These are phyloP conservation scores for Saccharomycopsis fermentans DNA, from an alignment of 805 yeast genomes.

Conservation along the genomic window DNA sequence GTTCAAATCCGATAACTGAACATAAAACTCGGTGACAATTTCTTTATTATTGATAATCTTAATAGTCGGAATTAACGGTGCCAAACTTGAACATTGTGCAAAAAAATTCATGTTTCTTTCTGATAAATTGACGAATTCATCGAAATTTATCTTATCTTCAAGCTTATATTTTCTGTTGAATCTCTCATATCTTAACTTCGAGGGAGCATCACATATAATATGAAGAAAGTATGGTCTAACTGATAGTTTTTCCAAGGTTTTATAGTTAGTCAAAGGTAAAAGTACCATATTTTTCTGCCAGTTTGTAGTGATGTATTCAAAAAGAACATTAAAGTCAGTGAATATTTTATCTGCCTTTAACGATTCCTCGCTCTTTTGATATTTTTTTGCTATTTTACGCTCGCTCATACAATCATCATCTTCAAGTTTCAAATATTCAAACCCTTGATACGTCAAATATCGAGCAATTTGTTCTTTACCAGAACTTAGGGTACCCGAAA, in stretches of 20 bases:
- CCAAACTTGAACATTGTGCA: conserved; percentile 22
- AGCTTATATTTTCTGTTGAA: conserved; percentile 16
- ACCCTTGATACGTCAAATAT: conserved; percentile 47
- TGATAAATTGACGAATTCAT: conserved; percentile 31
- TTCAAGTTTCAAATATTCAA: conserved; percentile 27
- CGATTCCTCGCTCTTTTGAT: conserved; percentile 5
- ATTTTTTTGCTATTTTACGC: neutral
- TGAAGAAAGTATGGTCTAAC: conserved; percentile 82
- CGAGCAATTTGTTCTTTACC: conserved; percentile 58
- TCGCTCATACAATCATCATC: conserved; percentile 18
- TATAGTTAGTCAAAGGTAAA: conserved; percentile 35
- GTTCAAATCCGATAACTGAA: conserved; percentile 32
- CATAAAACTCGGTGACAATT: conserved; percentile 29
- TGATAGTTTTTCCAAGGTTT: conserved; percentile 36
- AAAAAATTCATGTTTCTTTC: conserved; percentile 25
- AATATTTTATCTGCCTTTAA: conserved; percentile 27
- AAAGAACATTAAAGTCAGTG: conserved; percentile 32
- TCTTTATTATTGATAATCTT: conserved; percentile 44
- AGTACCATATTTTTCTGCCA: conserved; percentile 61
- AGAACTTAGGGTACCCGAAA: conserved; percentile 58
- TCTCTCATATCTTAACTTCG: conserved; percentile 31
- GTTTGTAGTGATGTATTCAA: conserved; percentile 51
- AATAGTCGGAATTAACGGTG: conserved; percentile 39
- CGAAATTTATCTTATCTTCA: conserved; percentile 2
- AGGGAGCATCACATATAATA: conserved; percentile 66